Evolutionary conservation across 2,329 filamentous ascomycete species (phyloP).

Genomic region (Xylaria sp.): DNA sequence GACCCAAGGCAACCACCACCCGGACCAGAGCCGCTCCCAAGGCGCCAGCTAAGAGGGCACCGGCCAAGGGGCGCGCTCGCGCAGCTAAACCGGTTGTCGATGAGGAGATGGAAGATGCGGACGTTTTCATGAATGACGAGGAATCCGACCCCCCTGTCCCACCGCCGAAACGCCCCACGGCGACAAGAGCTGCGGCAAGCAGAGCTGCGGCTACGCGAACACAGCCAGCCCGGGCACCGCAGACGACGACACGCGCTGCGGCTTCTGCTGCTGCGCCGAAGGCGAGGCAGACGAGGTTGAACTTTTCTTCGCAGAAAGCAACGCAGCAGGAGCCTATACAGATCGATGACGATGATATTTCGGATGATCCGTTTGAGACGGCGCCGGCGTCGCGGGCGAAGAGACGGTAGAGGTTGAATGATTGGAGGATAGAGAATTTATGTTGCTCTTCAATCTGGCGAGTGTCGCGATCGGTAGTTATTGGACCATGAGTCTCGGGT

Average conservation of each 20-base stretch:
- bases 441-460: too few relatives aligned
- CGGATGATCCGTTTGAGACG: constrained; percentile 55
- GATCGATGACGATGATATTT: constrained; percentile 62
- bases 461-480: too few relatives aligned
- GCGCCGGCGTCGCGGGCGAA: constrained; percentile 35
- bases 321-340: constrained; percentile 46
- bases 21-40: constrained; percentile 35
- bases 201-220: constrained; percentile 32
- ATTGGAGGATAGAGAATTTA: too few relatives aligned
- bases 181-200: constrained; percentile 26
- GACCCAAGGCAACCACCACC: constrained; percentile 33
- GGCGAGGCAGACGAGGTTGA: constrained; percentile 44
- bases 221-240: constrained; percentile 23
- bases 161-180: constrained; percentile 35
- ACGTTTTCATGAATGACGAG: constrained; percentile 51
- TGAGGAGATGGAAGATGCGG: constrained; percentile 40
- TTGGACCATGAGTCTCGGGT: too few relatives aligned
- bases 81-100: constrained; percentile 35
- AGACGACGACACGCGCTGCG: constrained; percentile 32
- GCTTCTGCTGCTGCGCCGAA: constrained; percentile 29
- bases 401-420: constrained; percentile 13
- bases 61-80: constrained; percentile 40
- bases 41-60: constrained; percentile 41
- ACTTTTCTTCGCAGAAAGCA: constrained; percentile 41
- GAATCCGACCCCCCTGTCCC: constrained; percentile 36